These are phyloP conservation scores for Alternaria atra DNA, from an alignment of 2,329 filamentous ascomycete species.

Conservation along the genomic window DNA sequence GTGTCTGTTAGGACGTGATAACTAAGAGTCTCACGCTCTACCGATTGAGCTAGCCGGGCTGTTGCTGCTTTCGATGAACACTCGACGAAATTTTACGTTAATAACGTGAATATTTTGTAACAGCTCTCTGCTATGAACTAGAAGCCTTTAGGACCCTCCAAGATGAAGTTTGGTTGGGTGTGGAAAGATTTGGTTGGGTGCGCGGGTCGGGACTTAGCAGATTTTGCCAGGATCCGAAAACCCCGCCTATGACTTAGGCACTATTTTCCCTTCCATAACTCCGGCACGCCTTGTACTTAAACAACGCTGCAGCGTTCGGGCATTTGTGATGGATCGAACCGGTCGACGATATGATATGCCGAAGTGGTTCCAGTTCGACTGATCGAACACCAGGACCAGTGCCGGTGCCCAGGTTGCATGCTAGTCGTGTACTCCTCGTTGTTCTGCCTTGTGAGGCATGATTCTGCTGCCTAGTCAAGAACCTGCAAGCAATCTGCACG, in stretches of 20 bases:
- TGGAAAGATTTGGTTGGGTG: neutral
- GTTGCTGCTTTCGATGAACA: conserved; percentile 8
- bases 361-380: neutral
- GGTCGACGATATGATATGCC: neutral
- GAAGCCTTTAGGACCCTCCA: too few relatives aligned
- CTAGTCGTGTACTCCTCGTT: neutral
- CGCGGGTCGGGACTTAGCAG: neutral
- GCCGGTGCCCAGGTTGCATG: neutral
- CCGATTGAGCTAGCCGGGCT: conserved; percentile 47
- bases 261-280: neutral
- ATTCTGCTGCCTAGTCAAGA: neutral
- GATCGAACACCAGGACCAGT: neutral
- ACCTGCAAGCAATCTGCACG: conserved; percentile 1
- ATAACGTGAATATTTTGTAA: neutral
- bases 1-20: conserved; percentile 18
- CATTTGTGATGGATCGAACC: neutral
- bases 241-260: neutral
- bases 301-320: neutral
- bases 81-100: fast-evolving
- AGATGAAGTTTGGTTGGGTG: neutral
- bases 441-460: conserved; percentile 8
- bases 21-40: conserved; percentile 55
- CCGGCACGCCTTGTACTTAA: neutral
- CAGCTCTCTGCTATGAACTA: neutral
- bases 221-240: conserved; percentile 2